These are phyloP conservation scores for Amorphotheca resinae DNA, from an alignment of 495 filamentous ascomycete genomes.

Conservation along the genomic window DNA sequence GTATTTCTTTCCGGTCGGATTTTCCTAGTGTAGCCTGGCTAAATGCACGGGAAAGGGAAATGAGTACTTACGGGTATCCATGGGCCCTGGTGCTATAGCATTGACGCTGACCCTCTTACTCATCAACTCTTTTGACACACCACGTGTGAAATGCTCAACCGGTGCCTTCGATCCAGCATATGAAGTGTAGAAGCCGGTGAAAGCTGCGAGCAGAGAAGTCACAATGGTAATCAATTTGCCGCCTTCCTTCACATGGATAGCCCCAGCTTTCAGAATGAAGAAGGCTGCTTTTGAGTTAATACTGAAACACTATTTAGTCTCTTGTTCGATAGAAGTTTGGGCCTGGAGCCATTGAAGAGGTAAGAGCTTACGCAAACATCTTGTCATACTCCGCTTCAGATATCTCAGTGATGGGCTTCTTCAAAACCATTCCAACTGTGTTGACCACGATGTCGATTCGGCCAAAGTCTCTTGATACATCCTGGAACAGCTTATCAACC, in stretches of 20 bases:
- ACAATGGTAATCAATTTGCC: constrained; percentile 30
- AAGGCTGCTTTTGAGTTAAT: constrained; percentile 30
- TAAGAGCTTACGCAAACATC: constrained; percentile 27
- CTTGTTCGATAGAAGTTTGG: background rate
- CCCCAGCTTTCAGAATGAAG: constrained; percentile 28
- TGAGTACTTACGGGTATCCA: constrained; percentile 29
- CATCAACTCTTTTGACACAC: constrained; percentile 30
- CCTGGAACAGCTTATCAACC: constrained; percentile 24
- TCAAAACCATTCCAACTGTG: constrained; percentile 21
- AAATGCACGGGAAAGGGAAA: too few relatives aligned
- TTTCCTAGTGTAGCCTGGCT: too few relatives aligned
- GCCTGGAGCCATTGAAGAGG: constrained; percentile 2
- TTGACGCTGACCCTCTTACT: constrained; percentile 26
- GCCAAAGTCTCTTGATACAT: constrained; percentile 20
- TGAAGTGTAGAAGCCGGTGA: constrained; percentile 29
- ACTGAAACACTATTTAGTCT: constrained; percentile 2
- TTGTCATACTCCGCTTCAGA: constrained; percentile 10
- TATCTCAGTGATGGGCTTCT: constrained; percentile 9
- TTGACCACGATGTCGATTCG: constrained; percentile 11
- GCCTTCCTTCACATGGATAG: constrained; percentile 23
- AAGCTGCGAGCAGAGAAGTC: constrained; percentile 26
- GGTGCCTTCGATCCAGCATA: constrained; percentile 30
- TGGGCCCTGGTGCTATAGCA: constrained; percentile 28
- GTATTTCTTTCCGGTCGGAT: too few relatives aligned
- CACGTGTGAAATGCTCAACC: constrained; percentile 30